Conservation (phyloP, 75 land plant genomes). For the Cupressus sempervirens region DNA sequence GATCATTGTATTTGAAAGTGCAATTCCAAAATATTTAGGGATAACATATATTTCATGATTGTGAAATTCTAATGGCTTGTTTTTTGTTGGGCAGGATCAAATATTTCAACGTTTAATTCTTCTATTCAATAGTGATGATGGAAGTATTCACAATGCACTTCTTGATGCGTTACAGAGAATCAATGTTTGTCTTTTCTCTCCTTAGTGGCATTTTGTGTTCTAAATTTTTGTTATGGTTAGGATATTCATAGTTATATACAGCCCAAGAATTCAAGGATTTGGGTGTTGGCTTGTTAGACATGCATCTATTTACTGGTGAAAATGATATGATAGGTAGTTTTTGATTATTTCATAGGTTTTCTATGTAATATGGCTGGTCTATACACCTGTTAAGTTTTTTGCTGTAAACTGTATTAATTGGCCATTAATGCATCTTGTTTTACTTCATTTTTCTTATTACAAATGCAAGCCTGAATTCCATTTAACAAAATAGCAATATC, state of each 20-base stretch:
- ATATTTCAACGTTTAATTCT: conserved; percentile 40
- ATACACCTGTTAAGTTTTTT: neutral
- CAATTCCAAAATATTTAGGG: neutral
- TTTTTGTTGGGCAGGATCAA: conserved; percentile 41
- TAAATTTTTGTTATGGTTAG: neutral
- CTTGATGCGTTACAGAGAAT: conserved; percentile 45
- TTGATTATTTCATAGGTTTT: neutral
- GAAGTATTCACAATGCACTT: conserved; percentile 41
- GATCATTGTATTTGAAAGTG: neutral
- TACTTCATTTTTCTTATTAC: too few relatives aligned
- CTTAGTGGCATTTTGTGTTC: neutral
- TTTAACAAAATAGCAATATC: neutral
- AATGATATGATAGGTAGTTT: neutral
- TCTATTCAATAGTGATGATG: conserved; percentile 28
- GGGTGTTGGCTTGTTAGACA: neutral
- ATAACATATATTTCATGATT: neutral
- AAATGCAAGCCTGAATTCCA: neutral
- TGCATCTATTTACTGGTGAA: neutral
- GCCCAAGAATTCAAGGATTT: neutral
- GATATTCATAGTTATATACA: neutral
- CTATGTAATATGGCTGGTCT: neutral
- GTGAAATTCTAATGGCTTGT: neutral
- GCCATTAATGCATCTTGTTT: neutral
- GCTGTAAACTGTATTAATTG: neutral
- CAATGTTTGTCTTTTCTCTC: conserved; percentile 29